Percentiles rank a stretch among this genome's conserved stretches.
These are phyloP conservation scores for Auriscalpium vulgare DNA, from an alignment of 768 basidiomycete species.

Conservation along the genomic window DNA sequence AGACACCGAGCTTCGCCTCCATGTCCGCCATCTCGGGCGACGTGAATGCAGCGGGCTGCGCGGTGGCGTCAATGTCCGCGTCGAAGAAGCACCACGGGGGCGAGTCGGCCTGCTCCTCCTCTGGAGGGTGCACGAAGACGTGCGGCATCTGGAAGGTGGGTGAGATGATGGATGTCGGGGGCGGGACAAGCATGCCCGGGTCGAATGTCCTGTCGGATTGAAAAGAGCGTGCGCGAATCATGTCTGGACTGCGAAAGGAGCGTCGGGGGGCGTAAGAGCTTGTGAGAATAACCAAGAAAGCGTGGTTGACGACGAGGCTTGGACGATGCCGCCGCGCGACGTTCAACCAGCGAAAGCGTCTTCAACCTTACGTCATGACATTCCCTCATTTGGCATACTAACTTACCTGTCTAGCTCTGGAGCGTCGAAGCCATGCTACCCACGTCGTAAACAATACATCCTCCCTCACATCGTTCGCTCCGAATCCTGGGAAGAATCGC, in stretches of 20 bases:
- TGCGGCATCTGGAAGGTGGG: slow-evolving; percentile 21
- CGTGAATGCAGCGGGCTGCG: slow-evolving; percentile 13
- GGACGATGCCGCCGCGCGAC: too few species aligned
- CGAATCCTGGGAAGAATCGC: too few species aligned
- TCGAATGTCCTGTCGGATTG: slow-evolving; percentile 6
- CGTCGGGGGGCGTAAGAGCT: background rate
- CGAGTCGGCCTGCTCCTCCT: slow-evolving; percentile 27
- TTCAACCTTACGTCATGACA: too few species aligned
- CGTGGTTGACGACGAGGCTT: too few species aligned
- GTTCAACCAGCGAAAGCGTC: too few species aligned
- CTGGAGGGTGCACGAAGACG: slow-evolving; percentile 30
- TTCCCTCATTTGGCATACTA: too few species aligned
- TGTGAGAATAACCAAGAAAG: background rate
- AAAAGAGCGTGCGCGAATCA: slow-evolving; percentile 22
- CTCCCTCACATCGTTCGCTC: too few species aligned
- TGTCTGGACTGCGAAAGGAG: slow-evolving; percentile 9
- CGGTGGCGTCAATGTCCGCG: slow-evolving; percentile 16
- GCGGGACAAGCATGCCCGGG: slow-evolving; percentile 14
- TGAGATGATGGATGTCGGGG: slow-evolving; percentile 22
- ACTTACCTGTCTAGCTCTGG: too few species aligned
- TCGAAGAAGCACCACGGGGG: slow-evolving; percentile 29
- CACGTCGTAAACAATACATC: too few species aligned
- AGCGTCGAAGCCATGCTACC: too few species aligned
- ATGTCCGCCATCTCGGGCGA: slow-evolving; percentile 24
- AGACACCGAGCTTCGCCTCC: slow-evolving; percentile 20